Evolutionary conservation across 345 rosid species (phyloP), one percentile per base, ranked within the genome.

Genomic region (Fremontodendron californicum): DNA sequence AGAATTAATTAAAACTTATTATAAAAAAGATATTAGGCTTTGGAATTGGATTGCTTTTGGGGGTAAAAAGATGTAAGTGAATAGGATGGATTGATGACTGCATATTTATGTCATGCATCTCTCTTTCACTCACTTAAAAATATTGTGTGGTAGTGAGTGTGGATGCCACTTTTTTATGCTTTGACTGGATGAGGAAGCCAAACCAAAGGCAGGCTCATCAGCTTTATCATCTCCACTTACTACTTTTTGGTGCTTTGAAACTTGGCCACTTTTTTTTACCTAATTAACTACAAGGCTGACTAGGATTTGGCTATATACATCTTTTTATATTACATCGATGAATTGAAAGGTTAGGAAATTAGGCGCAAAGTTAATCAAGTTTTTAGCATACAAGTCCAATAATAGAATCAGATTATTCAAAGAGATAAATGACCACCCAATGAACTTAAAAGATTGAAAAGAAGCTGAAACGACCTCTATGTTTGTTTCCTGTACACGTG

Each of bases 101-200:
- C 68, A 63, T 63, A 35, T 63, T 3, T 35, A 63, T 63, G 68
- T 69, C 73, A 69, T 69, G 11, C 33, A 21, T 25, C 23, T 69
- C 6, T 45, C n/a, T 43, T 15, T 43, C 73, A 25, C 18, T 21
- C 29, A 5, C 25, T 9, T 23, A 25, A 23, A 25, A 23, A 3
- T 23, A 33, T 23, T 33, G 27, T 4, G 4, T 57, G 62, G 9
- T 25, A 0, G 62, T 0, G 31, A 2, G 31, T 21, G 62, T 57
- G 62, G 27, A 54, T 29, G 31, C 62, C 31, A 57, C 62, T n/a
- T 8, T 52, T 52, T 19, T 52, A 3, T n/a, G 61, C 9, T 8
- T 55, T 21, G 29, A 55, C 11, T 8, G 15, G 13, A 21, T 33
- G 61, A 9, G 5, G 61, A 23, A 23, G 61, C 29, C 27, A 8